Base-by-base conservation (phyloP, 2,329 filamentous ascomycete species). In the Falciphora oryzae region DNA sequence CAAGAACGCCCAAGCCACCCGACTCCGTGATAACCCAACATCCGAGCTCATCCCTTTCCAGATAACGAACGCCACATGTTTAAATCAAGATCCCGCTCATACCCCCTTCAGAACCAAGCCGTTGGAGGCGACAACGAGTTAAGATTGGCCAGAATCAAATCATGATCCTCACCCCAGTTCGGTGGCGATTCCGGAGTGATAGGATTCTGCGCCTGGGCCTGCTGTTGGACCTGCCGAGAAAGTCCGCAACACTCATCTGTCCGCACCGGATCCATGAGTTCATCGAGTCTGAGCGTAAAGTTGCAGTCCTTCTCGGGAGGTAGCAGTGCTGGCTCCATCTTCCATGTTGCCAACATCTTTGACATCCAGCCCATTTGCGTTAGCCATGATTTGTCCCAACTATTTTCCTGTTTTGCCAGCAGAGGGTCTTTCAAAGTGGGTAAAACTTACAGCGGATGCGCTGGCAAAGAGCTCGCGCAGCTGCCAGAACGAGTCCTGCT, bases 401-500 rank as follows among this genome's bases (percentile, higher is more conserved):
- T 44, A 44, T 11, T 44, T 44, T 7, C 38, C 6, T 18, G 38
- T 5, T 44, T 44, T 16, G 38, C 18, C 38, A 5, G 18, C 22
- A n/a, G 44, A 3, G 18, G 1, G 18, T n/a, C 22, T n/a, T n/a
- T 22, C 44, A n/a, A 11, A 4, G 4, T 31, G 18, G 22, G 14
- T 11, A 4, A 27, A 2, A 38, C 61, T 57, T 58, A 63, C 61
- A 18, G 22, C 5, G 13, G 53, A 3, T 5, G 61, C 50, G 8
- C 31, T n/a, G 14, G 10, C 10, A 62, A 66, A 68, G 32, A 70
- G 61, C 32, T 66, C 50, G 11, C 50, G 57, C 61, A 70, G 50
- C 64, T 69, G 66, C 65, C 65, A 68, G 53, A 69, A 69, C 18
- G 64, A 58, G 29, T 68, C 65, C 11, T 59, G 32, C 56, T 63